Evolutionary conservation across 78 protist genomes (phyloP), one percentile per base, ranked within the genome.

Genomic region (Speleostelium caveatum): DNA sequence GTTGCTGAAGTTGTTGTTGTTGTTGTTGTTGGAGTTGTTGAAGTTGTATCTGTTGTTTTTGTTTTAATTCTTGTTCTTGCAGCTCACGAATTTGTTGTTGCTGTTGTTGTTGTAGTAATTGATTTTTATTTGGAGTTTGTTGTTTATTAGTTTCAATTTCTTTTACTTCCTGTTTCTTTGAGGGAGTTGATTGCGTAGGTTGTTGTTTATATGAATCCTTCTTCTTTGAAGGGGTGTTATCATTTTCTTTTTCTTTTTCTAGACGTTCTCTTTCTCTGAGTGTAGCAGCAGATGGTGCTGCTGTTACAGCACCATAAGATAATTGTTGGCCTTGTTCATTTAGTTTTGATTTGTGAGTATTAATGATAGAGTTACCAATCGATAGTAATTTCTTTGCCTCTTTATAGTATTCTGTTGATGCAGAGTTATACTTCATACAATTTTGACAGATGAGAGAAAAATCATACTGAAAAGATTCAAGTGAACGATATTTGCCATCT

Each of bases 361-460:
- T 56, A 45, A 79, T 79, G 17, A 79, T 10, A 22, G 71, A 10
- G 24, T 26, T 49, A 26, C 88, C 88, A 35, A 8, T 53, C 6
- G 59, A 3, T 16, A 63, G 41, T 17, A 87, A 24, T 21, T 66
- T 61, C 38, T 65, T 87, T 1, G 93, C 93, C 12, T 87, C 93
- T 35, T 87, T 87, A 33, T 39, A 71, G 51, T 69, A 87, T 0
- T 38, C 38, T 2, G 93, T 58, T 0, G 68, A 24, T 1, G 63
- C 3, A 8, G 58, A 72, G 28, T 87, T 87, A 38, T 87, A 87
- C 14, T 21, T 61, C 80, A 73, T 87, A 49, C 93, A 87, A 24
- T 87, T 87, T 36, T 87, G 77, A 45, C 93, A 87, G 4, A 87
- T 68, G 39, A 87, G 59, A 1, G 60, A 42, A 71, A 87, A 87